Percentiles rank a stretch among this genome's conserved stretches.
Evolutionary conservation across 345 rosid species (phyloP).

Genomic region (Populus tremula): DNA sequence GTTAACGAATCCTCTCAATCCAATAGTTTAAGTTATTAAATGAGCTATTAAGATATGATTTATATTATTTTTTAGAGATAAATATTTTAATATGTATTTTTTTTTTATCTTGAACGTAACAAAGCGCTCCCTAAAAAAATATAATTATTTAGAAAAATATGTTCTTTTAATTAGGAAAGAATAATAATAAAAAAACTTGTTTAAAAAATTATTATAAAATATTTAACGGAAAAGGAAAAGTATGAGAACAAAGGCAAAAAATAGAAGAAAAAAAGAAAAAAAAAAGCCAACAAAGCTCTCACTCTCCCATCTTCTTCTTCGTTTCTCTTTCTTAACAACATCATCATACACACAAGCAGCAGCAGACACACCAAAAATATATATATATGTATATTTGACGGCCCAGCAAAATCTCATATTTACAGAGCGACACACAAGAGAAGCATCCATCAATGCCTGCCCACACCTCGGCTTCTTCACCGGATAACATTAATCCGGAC

Average conservation of each 20-base stretch:
- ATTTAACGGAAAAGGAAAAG: background rate
- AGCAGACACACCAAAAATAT: background rate
- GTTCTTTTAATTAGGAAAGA: no score
- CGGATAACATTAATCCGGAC: slow-evolving; percentile 45
- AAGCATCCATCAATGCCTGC: slow-evolving; percentile 62
- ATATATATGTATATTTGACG: background rate
- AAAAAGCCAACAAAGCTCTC: slow-evolving; percentile 18
- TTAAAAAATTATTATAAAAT: no score
- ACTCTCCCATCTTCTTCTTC: background rate
- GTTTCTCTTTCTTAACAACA: background rate
- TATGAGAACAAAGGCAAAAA: background rate
- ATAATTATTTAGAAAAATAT: no score
- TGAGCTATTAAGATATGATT: no score
- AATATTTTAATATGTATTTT: no score
- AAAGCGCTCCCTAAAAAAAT: no score
- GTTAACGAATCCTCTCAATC: no score
- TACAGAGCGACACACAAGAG: background rate
- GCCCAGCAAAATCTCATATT: background rate
- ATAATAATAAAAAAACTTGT: no score
- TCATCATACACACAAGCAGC: background rate
- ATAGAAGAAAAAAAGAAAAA: background rate
- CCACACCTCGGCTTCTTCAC: slow-evolving; percentile 41
- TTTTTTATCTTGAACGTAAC: no score
- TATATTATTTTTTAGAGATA: no score
- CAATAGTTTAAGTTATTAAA: no score